These are phyloP conservation scores for Diatrype stigma DNA, from an alignment of 2,329 filamentous ascomycete species.

Conservation along the genomic window DNA sequence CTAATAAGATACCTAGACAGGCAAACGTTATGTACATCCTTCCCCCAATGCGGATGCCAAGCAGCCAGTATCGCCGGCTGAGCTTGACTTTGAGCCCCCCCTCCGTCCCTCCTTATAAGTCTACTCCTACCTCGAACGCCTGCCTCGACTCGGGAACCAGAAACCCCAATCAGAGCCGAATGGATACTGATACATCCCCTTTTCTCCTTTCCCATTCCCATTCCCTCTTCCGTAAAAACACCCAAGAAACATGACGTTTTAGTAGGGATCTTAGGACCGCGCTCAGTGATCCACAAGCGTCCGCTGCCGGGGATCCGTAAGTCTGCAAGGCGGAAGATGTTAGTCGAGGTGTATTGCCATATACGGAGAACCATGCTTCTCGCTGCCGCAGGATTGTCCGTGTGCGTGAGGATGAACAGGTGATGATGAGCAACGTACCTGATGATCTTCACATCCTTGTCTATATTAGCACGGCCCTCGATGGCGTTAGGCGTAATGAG, in stretches of 20 bases:
- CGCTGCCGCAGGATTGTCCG: not conserved
- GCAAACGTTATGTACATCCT: too few relatives aligned
- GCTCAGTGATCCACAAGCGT: slow-evolving; percentile 32
- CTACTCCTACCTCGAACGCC: slow-evolving; percentile 2
- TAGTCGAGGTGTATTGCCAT: slow-evolving; percentile 14
- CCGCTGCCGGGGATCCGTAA: slow-evolving; percentile 57
- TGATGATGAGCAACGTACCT: slow-evolving; percentile 44
- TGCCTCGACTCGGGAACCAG: not conserved
- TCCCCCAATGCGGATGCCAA: too few relatives aligned
- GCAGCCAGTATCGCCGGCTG: too few relatives aligned
- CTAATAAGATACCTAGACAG: too few relatives aligned
- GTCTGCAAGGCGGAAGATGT: slow-evolving; percentile 30
- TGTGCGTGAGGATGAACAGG: not conserved
- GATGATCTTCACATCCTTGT: slow-evolving; percentile 73
- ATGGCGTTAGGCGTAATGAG: slow-evolving; percentile 93
- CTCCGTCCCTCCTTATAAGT: too few relatives aligned
- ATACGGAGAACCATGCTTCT: slow-evolving; percentile 3
- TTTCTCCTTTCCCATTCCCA: too few relatives aligned
- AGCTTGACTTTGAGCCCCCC: too few relatives aligned
- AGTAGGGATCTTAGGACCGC: not conserved
- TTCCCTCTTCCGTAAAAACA: too few relatives aligned
- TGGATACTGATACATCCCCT: too few relatives aligned
- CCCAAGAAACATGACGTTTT: too few relatives aligned
- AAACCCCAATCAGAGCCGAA: not conserved
- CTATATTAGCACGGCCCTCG: slow-evolving; percentile 50